Evolutionary conservation across 768 basidiomycete species (phyloP).

Genomic region (Mycena venus): DNA sequence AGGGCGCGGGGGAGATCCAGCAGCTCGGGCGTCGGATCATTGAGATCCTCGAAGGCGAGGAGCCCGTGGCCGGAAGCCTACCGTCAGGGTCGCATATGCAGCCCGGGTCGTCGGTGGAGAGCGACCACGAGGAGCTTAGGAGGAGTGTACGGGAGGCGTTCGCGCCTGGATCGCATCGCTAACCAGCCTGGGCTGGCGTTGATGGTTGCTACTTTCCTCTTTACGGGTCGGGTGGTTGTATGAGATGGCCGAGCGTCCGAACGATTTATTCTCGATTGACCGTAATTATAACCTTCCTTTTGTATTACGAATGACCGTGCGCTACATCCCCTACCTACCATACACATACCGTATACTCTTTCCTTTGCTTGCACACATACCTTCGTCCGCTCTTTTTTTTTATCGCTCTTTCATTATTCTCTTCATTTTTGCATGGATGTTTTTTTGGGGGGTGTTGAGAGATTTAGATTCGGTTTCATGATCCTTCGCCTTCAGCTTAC

Average conservation of each 20-base stretch:
- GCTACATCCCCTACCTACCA: not conserved
- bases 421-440: not conserved
- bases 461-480: too few relatives aligned
- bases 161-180: slow-evolving; percentile 72
- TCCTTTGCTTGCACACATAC: not conserved
- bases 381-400: slow-evolving; percentile 11
- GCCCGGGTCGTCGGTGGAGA: slow-evolving; percentile 77
- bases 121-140: slow-evolving; percentile 85
- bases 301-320: slow-evolving; percentile 25
- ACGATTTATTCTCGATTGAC: slow-evolving; percentile 28
- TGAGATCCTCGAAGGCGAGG: slow-evolving; percentile 86
- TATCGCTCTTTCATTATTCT: slow-evolving; percentile 14
- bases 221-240: slow-evolving; percentile 22
- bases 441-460: not conserved
- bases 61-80: slow-evolving; percentile 69
- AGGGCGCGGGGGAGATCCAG: slow-evolving; percentile 94
- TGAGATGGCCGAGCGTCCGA: slow-evolving; percentile 8
- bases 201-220: slow-evolving; percentile 30
- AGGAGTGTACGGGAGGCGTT: slow-evolving; percentile 89
- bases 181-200: slow-evolving; percentile 24
- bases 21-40: slow-evolving; percentile 86
- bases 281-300: slow-evolving; percentile 32
- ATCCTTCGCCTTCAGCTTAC: too few relatives aligned
- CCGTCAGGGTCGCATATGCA: slow-evolving; percentile 72
- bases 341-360: not conserved